A percentile compares a stretch with the other conserved stretches of the same genome.
Evolutionary conservation across 1,284 basidiomycete species (phyloP).

Genomic region (Sphagnurus paluster): DNA sequence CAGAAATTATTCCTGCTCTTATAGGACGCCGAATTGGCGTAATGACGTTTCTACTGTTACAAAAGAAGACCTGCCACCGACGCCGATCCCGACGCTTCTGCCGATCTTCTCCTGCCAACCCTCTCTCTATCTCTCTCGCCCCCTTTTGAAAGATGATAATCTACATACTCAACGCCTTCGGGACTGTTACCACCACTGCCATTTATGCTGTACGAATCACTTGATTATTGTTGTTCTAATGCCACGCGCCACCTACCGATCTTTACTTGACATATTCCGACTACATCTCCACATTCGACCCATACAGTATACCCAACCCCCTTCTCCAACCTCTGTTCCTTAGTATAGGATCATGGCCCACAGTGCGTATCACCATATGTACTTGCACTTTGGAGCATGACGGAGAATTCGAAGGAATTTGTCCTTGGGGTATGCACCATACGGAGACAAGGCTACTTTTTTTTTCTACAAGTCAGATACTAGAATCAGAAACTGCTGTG

Average conservation of each 20-base stretch:
- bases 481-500: background rate
- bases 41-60: background rate
- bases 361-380: no score
- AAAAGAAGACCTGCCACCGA: slow-evolving; percentile 11
- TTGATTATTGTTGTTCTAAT: background rate
- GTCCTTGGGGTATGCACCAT: no score
- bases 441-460: no score
- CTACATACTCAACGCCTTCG: no score
- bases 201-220: background rate
- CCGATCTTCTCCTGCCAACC: background rate
- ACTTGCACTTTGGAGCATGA: no score
- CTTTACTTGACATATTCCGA: background rate
- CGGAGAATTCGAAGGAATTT: no score
- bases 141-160: no score
- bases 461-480: no score
- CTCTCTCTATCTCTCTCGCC: background rate
- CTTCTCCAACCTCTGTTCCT: background rate
- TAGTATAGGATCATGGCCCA: no score
- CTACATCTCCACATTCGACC: background rate
- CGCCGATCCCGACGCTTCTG: slow-evolving; percentile 1
- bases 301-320: background rate
- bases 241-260: background rate
- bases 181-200: background rate
- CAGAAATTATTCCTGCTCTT: background rate
- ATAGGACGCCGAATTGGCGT: background rate